Evolutionary conservation across 2,329 filamentous ascomycete species (phyloP).

Genomic region (Cordyceps farinosa): DNA sequence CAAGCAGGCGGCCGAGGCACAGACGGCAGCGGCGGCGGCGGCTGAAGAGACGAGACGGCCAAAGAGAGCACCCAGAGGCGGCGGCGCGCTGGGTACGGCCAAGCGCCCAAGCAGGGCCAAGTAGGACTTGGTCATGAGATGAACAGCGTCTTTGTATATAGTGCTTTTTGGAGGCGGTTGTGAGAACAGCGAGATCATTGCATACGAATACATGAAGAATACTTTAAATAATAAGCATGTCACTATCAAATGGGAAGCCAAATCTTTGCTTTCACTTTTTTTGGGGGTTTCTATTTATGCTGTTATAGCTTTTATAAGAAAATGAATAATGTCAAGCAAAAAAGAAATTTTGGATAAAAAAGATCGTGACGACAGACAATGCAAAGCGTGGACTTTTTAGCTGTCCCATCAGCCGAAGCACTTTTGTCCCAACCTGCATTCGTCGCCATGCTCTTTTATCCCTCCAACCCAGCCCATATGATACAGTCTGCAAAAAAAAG

Average conservation of each 20-base stretch:
- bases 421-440: not conserved
- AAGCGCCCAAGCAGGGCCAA: constrained; percentile 10
- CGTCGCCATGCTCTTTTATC: not conserved
- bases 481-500: constrained; percentile 10
- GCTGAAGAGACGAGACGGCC: constrained; percentile 29
- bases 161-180: not conserved
- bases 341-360: not conserved
- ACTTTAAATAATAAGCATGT: not conserved
- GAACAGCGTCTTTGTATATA: constrained; percentile 11
- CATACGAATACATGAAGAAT: not conserved
- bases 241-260: not conserved
- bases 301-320: not conserved
- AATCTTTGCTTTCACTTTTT: not conserved
- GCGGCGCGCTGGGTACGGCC: constrained; percentile 16
- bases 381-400: not conserved
- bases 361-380: not conserved
- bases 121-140: constrained; percentile 8
- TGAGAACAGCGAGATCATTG: not conserved
- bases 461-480: constrained; percentile 2
- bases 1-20: constrained; percentile 19
- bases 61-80: constrained; percentile 22
- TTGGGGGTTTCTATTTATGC: not conserved
- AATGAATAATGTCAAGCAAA: constrained; percentile 8
- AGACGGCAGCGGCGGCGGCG: constrained; percentile 21
- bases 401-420: not conserved